Conservation (phyloP, 768 basidiomycete genomes). For the Phylloporus sp. region DNA sequence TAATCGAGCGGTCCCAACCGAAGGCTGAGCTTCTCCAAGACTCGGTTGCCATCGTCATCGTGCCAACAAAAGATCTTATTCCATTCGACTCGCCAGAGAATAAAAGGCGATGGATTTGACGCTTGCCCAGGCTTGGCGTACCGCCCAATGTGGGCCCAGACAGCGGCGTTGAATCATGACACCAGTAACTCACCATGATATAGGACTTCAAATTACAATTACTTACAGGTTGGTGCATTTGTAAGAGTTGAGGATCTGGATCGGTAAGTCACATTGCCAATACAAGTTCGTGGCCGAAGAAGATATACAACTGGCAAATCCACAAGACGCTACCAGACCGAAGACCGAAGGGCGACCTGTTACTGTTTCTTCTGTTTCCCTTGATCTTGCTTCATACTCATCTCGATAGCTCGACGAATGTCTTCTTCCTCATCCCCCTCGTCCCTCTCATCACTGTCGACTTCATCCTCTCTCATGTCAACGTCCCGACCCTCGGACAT, state of each 20-base stretch:
- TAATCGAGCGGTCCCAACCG: too few species aligned
- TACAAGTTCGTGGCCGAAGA: background rate
- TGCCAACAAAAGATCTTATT: too few species aligned
- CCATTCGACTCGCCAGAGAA: too few species aligned
- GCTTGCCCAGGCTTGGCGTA: too few species aligned
- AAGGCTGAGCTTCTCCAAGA: too few species aligned
- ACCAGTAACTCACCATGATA: too few species aligned
- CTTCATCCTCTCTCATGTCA: slow-evolving; percentile 44
- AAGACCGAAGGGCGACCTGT: background rate
- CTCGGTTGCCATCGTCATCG: too few species aligned
- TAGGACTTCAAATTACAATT: too few species aligned
- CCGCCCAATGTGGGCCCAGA: too few species aligned
- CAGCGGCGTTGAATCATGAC: too few species aligned
- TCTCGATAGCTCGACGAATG: slow-evolving; percentile 85
- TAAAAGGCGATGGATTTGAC: too few species aligned
- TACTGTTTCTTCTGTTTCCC: slow-evolving; percentile 37
- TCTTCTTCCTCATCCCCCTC: slow-evolving; percentile 82
- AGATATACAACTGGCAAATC: background rate
- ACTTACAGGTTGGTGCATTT: background rate
- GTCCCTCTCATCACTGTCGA: slow-evolving; percentile 67
- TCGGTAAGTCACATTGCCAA: background rate
- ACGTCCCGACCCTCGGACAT: slow-evolving; percentile 59
- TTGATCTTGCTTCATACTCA: slow-evolving; percentile 79
- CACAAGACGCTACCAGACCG: background rate
- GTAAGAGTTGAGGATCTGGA: background rate